Conservation (phyloP, 2,329 filamentous ascomycete genomes). For the Curvularia spicifera region DNA sequence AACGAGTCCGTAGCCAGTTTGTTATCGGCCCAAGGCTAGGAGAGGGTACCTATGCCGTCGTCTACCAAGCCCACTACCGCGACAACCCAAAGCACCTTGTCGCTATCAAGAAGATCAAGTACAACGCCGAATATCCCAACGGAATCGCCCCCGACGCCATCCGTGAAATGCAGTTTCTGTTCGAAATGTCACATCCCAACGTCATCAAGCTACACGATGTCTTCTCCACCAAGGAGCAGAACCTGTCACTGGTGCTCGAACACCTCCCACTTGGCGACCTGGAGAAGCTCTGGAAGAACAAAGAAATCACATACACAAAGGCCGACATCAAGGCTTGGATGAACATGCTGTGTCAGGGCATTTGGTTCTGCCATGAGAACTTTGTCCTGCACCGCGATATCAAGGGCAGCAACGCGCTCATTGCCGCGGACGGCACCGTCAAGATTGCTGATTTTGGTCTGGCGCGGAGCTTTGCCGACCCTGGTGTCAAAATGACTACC, state of each 20-base stretch:
- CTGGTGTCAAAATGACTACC: slow-evolving; percentile 85
- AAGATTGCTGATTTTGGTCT: slow-evolving; percentile 98
- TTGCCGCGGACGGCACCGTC: slow-evolving; percentile 89
- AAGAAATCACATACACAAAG: slow-evolving; percentile 78
- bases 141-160: slow-evolving; percentile 94
- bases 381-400: slow-evolving; percentile 96
- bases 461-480: slow-evolving; percentile 86
- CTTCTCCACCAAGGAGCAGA: slow-evolving; percentile 95
- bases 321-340: slow-evolving; percentile 98
- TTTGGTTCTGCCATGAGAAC: slow-evolving; percentile 97
- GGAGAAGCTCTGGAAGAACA: slow-evolving; percentile 84
- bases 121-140: slow-evolving; percentile 84
- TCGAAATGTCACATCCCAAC: slow-evolving; percentile 92
- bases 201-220: slow-evolving; percentile 92
- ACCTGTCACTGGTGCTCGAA: slow-evolving; percentile 94
- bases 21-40: slow-evolving; percentile 91
- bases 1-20: slow-evolving; percentile 76
- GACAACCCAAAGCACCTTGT: slow-evolving; percentile 74
- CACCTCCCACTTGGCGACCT: slow-evolving; percentile 93
- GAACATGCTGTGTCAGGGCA: slow-evolving; percentile 90
- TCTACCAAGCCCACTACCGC: slow-evolving; percentile 85
- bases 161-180: slow-evolving; percentile 92
- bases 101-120: slow-evolving; percentile 92
- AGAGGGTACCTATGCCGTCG: slow-evolving; percentile 95
- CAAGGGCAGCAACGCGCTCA: slow-evolving; percentile 97